Base-by-base conservation (phyloP, 75 land plant genomes). In the Adiantum capillusveneris region DNA sequence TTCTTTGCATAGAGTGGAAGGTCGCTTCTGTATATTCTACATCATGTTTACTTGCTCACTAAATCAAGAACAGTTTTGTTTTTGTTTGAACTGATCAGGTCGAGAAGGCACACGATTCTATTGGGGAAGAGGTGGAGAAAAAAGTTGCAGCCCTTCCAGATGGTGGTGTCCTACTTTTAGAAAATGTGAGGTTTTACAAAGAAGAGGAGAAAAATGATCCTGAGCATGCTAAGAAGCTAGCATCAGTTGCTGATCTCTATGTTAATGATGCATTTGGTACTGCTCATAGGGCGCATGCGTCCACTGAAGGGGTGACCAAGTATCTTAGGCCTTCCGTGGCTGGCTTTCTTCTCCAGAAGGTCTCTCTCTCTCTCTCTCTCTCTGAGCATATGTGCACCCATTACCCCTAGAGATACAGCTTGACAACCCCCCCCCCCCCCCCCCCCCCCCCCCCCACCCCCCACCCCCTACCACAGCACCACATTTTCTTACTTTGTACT, bases 151-250 rank as follows among this genome's bases (percentile, higher is more conserved):
- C 74, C 14, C 66, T 87, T 20, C 74, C 86, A 14, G 68, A 80
- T 16, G 96, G 96, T 53, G 81, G 86, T 30, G 90, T 90, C 52
- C 59, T 90, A 53, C 90, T 90, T 61, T 76, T 90, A 57, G 96
- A 90, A 56, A 90, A 90, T 70, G 90, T 90, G n/a, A 75, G 96
- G 57, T 90, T 90, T 51, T 62, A 90, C 72, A 79, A 79, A 66
- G 96, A 90, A 57, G 96, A 90, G 72, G 96, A 90, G 81, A 86
- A 90, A 78, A 90, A 90, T 69, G 90, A 82, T 43, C 82, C 86
- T 17, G 96, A 86, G 31, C 84, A 82, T 68, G 86, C 96, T 17
- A 86, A 86, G 82, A 81, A 90, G 66, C 64, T 90, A 1, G 87
- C 96, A 34, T 60, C 90, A 25, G 74, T 87, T 69, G 86, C 90